Base-by-base conservation (phyloP, 768 basidiomycete species). In the Crassisporium funariophilum region DNA sequence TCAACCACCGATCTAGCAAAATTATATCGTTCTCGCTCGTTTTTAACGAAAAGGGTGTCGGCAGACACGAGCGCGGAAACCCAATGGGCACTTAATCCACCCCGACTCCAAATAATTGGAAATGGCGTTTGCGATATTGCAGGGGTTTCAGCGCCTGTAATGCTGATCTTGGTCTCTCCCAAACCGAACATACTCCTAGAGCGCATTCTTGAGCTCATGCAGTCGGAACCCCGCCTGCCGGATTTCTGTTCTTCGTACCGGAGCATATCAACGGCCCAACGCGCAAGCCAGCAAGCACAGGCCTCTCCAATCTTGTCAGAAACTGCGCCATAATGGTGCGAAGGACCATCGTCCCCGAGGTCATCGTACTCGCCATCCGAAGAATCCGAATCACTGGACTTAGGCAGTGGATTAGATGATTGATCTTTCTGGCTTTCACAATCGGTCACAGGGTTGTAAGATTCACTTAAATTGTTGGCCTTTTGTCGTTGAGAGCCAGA, bases 281-380 rank as follows among this genome's bases (percentile, higher is more conserved):
- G 75, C 1, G 84, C 77, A 13, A 97, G 72, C 92, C 93, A 98
- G 63, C 88, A 91, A 2, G 81, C 79, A 55, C 86, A 86, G 0
- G 91, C 86, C 66, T 95, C 92, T 10, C 94, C 94, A 46, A 97
- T 90, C 70, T 91, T 95, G 66, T 92, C 83, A 0, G 88, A 88
- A 8, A 93, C 75, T n/a, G 81, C 76, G n/a, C 93, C 94, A 58
- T 97, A 95, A 59, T 83, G 77, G 56, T 83, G 88, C 25, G 69
- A 70, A 2, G 77, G 74, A 11, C 60, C 61, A 31, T 36, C 50
- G 27, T 48, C 51, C 23, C 37, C 36, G 2, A 58, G 54, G 16
- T 49, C 58, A 15, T 62, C 52, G 7, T 24, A 27, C 17, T 54
- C 58, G 13, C 44, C 49, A 4, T 58, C 53, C n/a, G 55, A 52